Base-by-base conservation (phyloP, 805 yeast genomes). In the Teunomyces tritomae region DNA sequence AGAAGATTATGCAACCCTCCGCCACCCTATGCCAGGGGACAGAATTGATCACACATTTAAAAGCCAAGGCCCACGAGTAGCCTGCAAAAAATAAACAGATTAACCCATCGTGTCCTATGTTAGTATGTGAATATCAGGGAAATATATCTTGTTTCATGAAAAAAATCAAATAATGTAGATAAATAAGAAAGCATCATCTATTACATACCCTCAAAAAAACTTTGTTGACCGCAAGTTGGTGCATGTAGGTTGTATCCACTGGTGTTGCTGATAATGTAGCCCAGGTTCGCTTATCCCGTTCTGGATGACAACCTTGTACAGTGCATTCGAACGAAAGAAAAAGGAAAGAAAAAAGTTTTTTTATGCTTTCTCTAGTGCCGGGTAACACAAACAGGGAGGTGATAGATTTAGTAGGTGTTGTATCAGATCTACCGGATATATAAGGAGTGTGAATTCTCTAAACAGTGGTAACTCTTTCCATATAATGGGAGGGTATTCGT, bases 101-200 rank as follows among this genome's bases (percentile, higher is more conserved):
- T 7, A 8, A 16, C 20, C 14, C 24, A 24, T 16, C 5, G 8
- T 13, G 8, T 14, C 9, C 43, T 39, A 39, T 8, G 34, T 39
- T 39, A 39, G 32, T 29, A 28, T 39, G 43, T 39, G 32, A 39
- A 29, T 39, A 39, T 39, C 34, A 28, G 43, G 24, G 24, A 13
- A 20, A 39, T 39, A 28, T 36, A 32, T 29, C 37, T 30, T 13
- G 35, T 30, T 42, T 42, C 29, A 29, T 29, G 44, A 37, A 30
- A 30, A 32, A 32, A 6, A 26, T 53, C 56, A 53, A 53, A 50
- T 53, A 53, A 53, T 53, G 56, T 53, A 53, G 56, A 53, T 53
- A 53, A 53, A 51, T 48, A 36, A 49, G 26, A 32, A 34, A 35
- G 30, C 45, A 33, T 43, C 40, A 34, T 24, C 28, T 43, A 43